These are phyloP conservation scores for Samsoniella hepiali DNA, from an alignment of 2,329 filamentous ascomycete species.

Conservation along the genomic window DNA sequence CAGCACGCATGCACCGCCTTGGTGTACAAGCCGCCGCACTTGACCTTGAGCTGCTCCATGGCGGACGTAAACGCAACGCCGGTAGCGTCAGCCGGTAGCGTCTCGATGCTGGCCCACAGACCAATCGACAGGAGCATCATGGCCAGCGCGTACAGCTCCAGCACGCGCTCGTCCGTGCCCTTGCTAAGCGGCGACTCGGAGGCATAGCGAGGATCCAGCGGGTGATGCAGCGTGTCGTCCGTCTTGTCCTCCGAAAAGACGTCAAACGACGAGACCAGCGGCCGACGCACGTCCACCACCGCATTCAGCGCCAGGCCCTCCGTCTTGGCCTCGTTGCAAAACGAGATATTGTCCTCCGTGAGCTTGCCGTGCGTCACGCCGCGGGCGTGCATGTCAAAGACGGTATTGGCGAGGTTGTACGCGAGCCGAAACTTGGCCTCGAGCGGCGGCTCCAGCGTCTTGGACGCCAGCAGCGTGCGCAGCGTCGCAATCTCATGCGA, in stretches of 20 bases:
- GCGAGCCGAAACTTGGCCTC: constrained; percentile 76
- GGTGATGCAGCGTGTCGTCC: constrained; percentile 52
- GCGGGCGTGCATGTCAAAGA: constrained; percentile 69
- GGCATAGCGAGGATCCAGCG: constrained; percentile 55
- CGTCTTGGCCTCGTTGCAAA: constrained; percentile 49
- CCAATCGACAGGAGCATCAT: constrained; percentile 72
- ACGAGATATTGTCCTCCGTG: constrained; percentile 63
- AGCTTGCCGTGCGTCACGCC: constrained; percentile 70
- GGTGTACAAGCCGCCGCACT: constrained; percentile 72
- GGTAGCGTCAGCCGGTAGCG: constrained; percentile 42
- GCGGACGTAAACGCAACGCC: constrained; percentile 57
- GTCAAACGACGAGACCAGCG: constrained; percentile 71
- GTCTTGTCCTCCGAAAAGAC: constrained; percentile 49
- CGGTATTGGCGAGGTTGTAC: constrained; percentile 66
- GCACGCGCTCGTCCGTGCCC: constrained; percentile 53
- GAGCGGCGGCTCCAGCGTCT: constrained; percentile 60
- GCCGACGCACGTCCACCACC: constrained; percentile 62
- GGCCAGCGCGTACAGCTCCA: constrained; percentile 71
- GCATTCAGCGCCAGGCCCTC: constrained; percentile 38
- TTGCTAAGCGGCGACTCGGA: constrained; percentile 45
- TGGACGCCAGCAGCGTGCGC: constrained; percentile 49
- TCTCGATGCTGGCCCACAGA: constrained; percentile 66
- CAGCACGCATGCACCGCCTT: constrained; percentile 71
- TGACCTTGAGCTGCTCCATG: constrained; percentile 59
- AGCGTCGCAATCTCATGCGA: constrained; percentile 53